Conservation (phyloP, 129 eudicot genomes). For the Heracleum sosnowskyi region DNA sequence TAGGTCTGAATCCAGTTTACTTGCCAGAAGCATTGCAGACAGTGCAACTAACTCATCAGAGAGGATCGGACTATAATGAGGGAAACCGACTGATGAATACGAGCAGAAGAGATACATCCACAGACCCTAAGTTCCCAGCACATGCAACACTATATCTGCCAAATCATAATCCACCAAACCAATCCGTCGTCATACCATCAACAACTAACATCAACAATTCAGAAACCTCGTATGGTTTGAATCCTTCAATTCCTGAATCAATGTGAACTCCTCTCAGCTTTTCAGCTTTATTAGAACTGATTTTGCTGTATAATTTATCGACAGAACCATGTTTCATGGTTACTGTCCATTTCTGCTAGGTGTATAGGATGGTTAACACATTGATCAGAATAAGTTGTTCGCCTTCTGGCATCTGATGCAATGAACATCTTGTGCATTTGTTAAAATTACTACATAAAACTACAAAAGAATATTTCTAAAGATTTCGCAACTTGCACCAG, state of each 20-base stretch:
- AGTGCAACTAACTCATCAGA: constrained; percentile 33
- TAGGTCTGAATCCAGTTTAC: constrained; percentile 55
- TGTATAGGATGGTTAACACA: constrained; percentile 47
- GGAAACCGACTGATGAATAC: constrained; percentile 31
- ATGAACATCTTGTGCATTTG: constrained; percentile 11
- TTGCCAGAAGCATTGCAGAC: constrained; percentile 42
- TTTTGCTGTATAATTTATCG: constrained; percentile 1
- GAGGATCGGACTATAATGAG: constrained; percentile 31
- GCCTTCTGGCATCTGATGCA: constrained; percentile 31
- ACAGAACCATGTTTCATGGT: neutral
- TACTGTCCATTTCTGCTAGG: neutral
- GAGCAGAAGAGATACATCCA: constrained; percentile 32
- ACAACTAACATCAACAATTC: constrained; percentile 35
- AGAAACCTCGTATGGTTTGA: constrained; percentile 31
- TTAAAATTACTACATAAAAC: neutral
- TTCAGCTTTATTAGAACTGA: constrained; percentile 43
- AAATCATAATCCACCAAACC: constrained; percentile 21
- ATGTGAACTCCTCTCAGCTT: constrained; percentile 40
- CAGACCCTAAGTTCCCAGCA: constrained; percentile 33
- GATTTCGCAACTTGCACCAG: neutral
- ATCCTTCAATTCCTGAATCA: constrained; percentile 30
- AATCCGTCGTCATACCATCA: constrained; percentile 31
- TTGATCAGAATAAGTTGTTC: constrained; percentile 38
- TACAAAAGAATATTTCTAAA: neutral
- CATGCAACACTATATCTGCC: constrained; percentile 34